Conservation (phyloP, 805 yeast species). For the Candida krabiensis region DNA sequence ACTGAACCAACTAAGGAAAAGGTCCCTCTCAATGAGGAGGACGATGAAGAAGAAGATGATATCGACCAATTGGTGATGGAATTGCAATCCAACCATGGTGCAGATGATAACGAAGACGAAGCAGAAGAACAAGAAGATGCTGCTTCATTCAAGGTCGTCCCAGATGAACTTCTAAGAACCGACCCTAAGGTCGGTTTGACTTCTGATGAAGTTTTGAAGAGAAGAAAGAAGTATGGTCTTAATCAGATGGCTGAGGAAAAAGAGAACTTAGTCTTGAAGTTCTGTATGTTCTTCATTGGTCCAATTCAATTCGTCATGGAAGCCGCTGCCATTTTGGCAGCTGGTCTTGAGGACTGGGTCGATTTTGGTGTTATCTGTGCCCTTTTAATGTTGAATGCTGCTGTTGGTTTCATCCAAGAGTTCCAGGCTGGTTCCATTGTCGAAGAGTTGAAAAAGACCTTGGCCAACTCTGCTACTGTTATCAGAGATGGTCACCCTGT, state of each 20-base stretch:
- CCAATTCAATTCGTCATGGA: slow-evolving; percentile 98
- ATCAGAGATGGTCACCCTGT: slow-evolving; percentile 76
- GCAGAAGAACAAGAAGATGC: slow-evolving; percentile 52
- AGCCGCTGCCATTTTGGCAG: slow-evolving; percentile 93
- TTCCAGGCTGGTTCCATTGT: slow-evolving; percentile 98
- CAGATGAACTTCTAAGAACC: slow-evolving; percentile 83
- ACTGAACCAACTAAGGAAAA: slow-evolving; percentile 28
- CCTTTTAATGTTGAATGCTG: slow-evolving; percentile 80
- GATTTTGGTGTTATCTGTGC: slow-evolving; percentile 97
- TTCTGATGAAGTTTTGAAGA: slow-evolving; percentile 71
- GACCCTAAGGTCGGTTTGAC: slow-evolving; percentile 77
- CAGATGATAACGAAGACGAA: slow-evolving; percentile 46
- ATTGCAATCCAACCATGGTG: slow-evolving; percentile 67
- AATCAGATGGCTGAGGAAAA: slow-evolving; percentile 90
- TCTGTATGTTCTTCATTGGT: slow-evolving; percentile 86
- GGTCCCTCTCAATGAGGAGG: slow-evolving; percentile 37
- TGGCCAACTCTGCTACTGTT: slow-evolving; percentile 86
- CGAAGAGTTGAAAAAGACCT: slow-evolving; percentile 91
- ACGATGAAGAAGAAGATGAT: slow-evolving; percentile 65
- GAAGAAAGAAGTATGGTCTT: slow-evolving; percentile 89
- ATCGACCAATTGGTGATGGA: slow-evolving; percentile 75
- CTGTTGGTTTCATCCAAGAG: slow-evolving; percentile 95
- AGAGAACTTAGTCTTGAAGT: slow-evolving; percentile 77
- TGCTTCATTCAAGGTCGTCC: slow-evolving; percentile 71
- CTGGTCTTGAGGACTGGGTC: slow-evolving; percentile 97